These are phyloP conservation scores for Davidsoniella australis DNA, from an alignment of 2,329 filamentous ascomycete species.

Conservation along the genomic window DNA sequence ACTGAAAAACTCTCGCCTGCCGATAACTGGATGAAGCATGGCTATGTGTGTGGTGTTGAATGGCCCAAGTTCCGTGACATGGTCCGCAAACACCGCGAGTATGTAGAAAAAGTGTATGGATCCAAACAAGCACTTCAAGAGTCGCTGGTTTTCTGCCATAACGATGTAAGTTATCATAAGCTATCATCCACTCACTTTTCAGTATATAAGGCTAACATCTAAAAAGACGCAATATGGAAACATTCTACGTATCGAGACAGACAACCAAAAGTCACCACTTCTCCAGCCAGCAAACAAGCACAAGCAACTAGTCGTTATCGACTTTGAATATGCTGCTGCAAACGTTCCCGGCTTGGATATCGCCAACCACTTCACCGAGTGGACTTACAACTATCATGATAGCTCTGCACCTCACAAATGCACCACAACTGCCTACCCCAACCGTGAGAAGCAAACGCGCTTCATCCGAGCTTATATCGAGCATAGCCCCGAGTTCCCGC, in stretches of 20 bases:
- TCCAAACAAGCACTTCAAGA: conserved; percentile 49
- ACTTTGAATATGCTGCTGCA: conserved; percentile 91
- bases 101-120: conserved; percentile 57
- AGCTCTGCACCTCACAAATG: conserved; percentile 45
- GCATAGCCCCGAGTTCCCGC: conserved; percentile 54
- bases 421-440: conserved; percentile 57
- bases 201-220: background rate
- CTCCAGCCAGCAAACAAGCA: conserved; percentile 82
- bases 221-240: conserved; percentile 91
- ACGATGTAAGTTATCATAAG: conserved; percentile 52
- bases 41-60: conserved; percentile 66
- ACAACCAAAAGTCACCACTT: conserved; percentile 65
- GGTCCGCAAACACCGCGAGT: conserved; percentile 60
- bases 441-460: conserved; percentile 59
- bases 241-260: conserved; percentile 56
- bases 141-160: conserved; percentile 84
- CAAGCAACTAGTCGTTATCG: conserved; percentile 91
- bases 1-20: conserved; percentile 14
- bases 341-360: conserved; percentile 81
- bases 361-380: conserved; percentile 95
- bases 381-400: conserved; percentile 96
- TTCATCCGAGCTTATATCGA: conserved; percentile 78
- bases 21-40: conserved; percentile 47
- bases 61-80: conserved; percentile 63
- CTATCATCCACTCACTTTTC: background rate